Percentiles rank a stretch among this genome's conserved stretches.
These are phyloP conservation scores for Sclerotinia glacialis DNA, from an alignment of 2,329 filamentous ascomycete species.

Conservation along the genomic window DNA sequence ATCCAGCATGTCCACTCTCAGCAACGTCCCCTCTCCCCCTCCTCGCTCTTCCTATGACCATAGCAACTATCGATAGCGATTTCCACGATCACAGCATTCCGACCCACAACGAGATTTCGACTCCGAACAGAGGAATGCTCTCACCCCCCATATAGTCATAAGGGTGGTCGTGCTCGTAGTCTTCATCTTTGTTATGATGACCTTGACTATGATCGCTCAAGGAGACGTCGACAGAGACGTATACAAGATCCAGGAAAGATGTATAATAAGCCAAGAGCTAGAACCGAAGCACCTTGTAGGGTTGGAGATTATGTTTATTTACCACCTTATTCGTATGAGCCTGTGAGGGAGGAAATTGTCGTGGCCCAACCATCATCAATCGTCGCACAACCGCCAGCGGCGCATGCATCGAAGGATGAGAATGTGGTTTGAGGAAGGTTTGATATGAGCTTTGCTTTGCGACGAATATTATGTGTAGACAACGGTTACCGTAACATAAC, in stretches of 20 bases:
- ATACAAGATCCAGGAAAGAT: not conserved
- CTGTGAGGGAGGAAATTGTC: not conserved
- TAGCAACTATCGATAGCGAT: not conserved
- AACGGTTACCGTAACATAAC: too few relatives aligned
- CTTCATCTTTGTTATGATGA: not conserved
- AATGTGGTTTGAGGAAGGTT: not conserved
- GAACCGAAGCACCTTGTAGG: not conserved
- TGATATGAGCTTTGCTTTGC: too few relatives aligned
- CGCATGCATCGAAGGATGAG: conserved; percentile 1
- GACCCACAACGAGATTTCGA: not conserved
- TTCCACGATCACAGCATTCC: not conserved
- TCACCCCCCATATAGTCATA: not conserved
- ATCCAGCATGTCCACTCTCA: not conserved
- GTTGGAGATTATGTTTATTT: not conserved
- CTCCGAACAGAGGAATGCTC: not conserved
- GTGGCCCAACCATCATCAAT: not conserved
- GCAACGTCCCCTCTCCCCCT: not conserved
- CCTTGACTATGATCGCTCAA: not conserved
- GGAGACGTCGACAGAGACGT: not conserved
- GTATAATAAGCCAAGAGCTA: not conserved
- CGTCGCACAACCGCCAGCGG: not conserved
- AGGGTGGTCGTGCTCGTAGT: not conserved
- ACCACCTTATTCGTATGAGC: not conserved
- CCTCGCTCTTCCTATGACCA: not conserved
- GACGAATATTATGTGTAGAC: too few relatives aligned